Conservation (phyloP, 352 stramenopile genomes). For the Globisporangium okanoganense region DNA sequence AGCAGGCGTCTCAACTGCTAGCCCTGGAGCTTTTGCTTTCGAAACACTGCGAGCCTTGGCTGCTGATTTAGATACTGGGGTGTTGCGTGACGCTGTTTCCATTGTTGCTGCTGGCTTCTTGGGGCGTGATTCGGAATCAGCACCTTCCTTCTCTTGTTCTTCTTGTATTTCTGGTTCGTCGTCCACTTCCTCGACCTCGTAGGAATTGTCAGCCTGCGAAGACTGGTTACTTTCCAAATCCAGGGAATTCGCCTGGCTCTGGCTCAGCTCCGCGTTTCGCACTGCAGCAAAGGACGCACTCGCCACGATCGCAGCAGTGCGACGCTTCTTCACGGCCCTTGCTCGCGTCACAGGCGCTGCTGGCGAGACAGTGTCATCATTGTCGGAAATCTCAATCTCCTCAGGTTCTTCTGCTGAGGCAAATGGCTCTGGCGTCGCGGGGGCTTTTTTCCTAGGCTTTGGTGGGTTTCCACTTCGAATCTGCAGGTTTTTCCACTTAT, state of each 20-base stretch:
- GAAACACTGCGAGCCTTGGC: background rate
- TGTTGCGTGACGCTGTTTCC: background rate
- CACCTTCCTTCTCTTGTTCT: background rate
- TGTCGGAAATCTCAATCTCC: constrained; percentile 1
- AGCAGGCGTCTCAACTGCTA: background rate
- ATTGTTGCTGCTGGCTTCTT: background rate
- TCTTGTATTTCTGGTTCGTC: background rate
- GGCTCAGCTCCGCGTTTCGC: constrained; percentile 6
- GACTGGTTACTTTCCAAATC: background rate
- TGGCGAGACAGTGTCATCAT: background rate
- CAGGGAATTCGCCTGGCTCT: background rate
- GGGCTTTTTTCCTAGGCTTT: background rate
- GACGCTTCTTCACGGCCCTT: background rate
- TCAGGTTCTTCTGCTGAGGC: background rate
- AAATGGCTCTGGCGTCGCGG: background rate
- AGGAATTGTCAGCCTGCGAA: constrained; percentile 1
- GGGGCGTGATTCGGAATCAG: background rate
- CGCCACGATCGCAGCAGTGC: constrained; percentile 1
- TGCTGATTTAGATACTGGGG: no score
- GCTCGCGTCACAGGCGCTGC: no score
- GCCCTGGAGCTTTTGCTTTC: background rate
- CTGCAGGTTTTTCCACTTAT: constrained; percentile 46
- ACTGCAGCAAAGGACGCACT: constrained; percentile 7
- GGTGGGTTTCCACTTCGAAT: constrained; percentile 1
- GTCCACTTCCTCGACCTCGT: background rate